Conservation (phyloP, 352 stramenopile genomes). For the Phytophthora pisi region DNA sequence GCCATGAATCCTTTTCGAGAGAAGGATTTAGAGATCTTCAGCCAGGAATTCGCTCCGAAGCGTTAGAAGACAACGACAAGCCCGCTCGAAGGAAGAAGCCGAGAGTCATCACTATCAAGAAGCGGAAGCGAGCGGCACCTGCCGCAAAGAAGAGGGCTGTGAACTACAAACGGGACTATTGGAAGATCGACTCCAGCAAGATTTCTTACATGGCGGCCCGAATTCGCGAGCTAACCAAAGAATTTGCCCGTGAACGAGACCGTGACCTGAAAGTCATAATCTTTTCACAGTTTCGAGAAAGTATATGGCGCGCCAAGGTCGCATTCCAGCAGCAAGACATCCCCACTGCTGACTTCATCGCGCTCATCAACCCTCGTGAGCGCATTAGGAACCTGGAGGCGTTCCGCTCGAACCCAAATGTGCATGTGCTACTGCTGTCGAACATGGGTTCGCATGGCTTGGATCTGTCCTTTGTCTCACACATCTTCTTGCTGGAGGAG, state of each 20-base stretch:
- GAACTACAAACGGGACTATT: slow-evolving; percentile 36
- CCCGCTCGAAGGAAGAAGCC: slow-evolving; percentile 11
- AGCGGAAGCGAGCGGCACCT: slow-evolving; percentile 6
- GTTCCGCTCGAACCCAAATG: slow-evolving; percentile 55
- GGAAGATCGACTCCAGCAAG: slow-evolving; percentile 50
- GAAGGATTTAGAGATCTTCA: slow-evolving; percentile 87
- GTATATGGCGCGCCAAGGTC: slow-evolving; percentile 67
- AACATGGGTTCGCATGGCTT: slow-evolving; percentile 94
- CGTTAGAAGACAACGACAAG: slow-evolving; percentile 15
- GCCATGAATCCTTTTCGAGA: slow-evolving; percentile 55
- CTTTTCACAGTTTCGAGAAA: slow-evolving; percentile 74
- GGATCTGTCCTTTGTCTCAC: slow-evolving; percentile 97
- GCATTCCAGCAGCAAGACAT: slow-evolving; percentile 66
- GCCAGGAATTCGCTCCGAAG: slow-evolving; percentile 45
- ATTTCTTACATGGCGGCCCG: slow-evolving; percentile 62
- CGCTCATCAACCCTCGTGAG: slow-evolving; percentile 30
- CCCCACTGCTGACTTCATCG: slow-evolving; percentile 59
- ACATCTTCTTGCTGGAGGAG: slow-evolving; percentile 97
- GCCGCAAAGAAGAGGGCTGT: slow-evolving; percentile 5
- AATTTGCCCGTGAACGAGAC: slow-evolving; percentile 29
- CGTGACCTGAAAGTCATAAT: slow-evolving; percentile 68
- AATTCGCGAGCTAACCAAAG: slow-evolving; percentile 51
- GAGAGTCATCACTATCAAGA: neutral
- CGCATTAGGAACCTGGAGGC: slow-evolving; percentile 50
- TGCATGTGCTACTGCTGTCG: slow-evolving; percentile 92